A percentile compares a stretch with the other conserved stretches of the same genome.
These are phyloP conservation scores for Haematococcus sp. DNA, from an alignment of 139 green algal genomes.

Conservation along the genomic window DNA sequence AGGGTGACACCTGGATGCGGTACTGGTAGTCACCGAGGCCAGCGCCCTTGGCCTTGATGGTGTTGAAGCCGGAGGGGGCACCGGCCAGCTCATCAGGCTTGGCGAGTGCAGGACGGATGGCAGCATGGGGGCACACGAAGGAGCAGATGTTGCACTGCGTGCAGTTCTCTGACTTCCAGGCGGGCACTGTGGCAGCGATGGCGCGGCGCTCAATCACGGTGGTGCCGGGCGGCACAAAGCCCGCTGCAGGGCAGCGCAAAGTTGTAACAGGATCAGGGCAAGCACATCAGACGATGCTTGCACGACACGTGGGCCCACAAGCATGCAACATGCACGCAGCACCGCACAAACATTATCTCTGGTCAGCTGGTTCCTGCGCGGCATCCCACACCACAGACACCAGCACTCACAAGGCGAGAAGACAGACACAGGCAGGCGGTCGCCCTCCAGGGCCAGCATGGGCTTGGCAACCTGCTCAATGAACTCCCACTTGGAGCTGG, in stretches of 20 bases:
- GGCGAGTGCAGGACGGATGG: slow-evolving; percentile 51
- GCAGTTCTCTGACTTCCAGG: slow-evolving; percentile 48
- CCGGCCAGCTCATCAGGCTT: slow-evolving; percentile 28
- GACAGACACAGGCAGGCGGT: slow-evolving; percentile 58
- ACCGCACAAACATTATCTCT: too few species aligned
- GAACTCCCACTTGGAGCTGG: slow-evolving; percentile 29
- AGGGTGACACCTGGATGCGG: slow-evolving; percentile 58
- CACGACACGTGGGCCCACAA: too few species aligned
- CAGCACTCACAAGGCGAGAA: slow-evolving; percentile 20
- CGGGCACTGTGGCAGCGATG: slow-evolving; percentile 45
- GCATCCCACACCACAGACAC: not conserved
- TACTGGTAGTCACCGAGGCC: slow-evolving; percentile 45
- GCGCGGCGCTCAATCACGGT: slow-evolving; percentile 48
- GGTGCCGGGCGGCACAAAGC: slow-evolving; percentile 50
- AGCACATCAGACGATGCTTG: too few species aligned
- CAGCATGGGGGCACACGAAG: slow-evolving; percentile 67
- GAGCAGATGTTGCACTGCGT: slow-evolving; percentile 67
- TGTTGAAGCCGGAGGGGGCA: slow-evolving; percentile 36
- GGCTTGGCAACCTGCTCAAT: slow-evolving; percentile 50
- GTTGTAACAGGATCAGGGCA: not conserved
- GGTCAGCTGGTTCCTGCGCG: too few species aligned
- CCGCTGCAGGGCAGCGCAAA: slow-evolving; percentile 1
- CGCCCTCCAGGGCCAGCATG: slow-evolving; percentile 55
- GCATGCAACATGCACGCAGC: not conserved
- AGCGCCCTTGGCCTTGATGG: slow-evolving; percentile 32